Conservation (phyloP, 2,329 filamentous ascomycete species). For the Phaeosphaeriaceae sp. region DNA sequence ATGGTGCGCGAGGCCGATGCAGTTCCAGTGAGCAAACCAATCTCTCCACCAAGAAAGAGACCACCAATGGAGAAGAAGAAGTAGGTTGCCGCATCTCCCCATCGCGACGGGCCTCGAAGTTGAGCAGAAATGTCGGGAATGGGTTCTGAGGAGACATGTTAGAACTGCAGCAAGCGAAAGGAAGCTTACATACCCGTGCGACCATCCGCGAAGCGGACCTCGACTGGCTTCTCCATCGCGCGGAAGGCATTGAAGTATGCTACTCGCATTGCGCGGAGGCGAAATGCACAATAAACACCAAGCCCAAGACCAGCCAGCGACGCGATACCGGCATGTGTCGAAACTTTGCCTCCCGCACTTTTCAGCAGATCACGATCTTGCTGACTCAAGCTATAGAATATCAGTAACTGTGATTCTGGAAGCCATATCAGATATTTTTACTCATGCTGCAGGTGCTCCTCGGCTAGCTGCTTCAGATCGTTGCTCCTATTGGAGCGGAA, state of each 20-base stretch:
- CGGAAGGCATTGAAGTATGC: slow-evolving; percentile 69
- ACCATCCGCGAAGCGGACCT: slow-evolving; percentile 68
- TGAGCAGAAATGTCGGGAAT: slow-evolving; percentile 67
- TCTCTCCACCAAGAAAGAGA: slow-evolving; percentile 69
- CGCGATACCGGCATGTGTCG: slow-evolving; percentile 63
- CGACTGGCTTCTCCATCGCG: slow-evolving; percentile 66
- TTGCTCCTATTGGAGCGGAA: slow-evolving; percentile 37
- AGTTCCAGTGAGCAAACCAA: slow-evolving; percentile 65
- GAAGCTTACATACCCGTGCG: slow-evolving; percentile 55
- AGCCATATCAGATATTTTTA: slow-evolving; percentile 11
- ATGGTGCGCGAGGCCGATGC: slow-evolving; percentile 62
- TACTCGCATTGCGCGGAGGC: slow-evolving; percentile 62
- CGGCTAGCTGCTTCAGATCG: slow-evolving; percentile 38
- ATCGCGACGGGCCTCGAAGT: slow-evolving; percentile 60
- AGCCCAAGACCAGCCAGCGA: slow-evolving; percentile 67
- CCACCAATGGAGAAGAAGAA: slow-evolving; percentile 68
- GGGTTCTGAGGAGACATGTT: slow-evolving; percentile 53
- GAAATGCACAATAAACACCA: slow-evolving; percentile 60
- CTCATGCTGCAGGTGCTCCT: slow-evolving; percentile 45
- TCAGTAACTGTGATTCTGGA: background rate
- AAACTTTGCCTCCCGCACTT: slow-evolving; percentile 63
- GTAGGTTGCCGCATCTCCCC: slow-evolving; percentile 69
- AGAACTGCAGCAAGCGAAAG: background rate
- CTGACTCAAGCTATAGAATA: slow-evolving; percentile 51
- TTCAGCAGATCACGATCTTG: slow-evolving; percentile 66